Evolutionary conservation across 2,329 filamentous ascomycete genomes (phyloP).

Genomic region (Helicocarpus griseus): DNA sequence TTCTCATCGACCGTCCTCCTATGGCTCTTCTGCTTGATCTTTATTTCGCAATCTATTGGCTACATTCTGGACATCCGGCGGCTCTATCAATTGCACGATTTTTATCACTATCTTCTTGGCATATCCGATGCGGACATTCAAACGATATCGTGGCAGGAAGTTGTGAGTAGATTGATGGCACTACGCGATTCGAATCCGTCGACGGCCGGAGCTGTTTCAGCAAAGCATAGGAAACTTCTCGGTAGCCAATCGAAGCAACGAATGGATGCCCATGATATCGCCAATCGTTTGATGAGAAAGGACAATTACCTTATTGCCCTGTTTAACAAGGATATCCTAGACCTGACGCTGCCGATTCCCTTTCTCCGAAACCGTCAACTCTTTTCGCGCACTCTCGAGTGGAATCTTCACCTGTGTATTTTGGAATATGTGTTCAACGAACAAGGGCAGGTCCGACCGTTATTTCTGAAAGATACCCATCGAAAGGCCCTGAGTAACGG

Average conservation of each 20-base stretch:
- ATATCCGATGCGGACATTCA: slow-evolving; percentile 84
- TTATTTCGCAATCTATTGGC: slow-evolving; percentile 69
- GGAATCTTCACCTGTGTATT: slow-evolving; percentile 83
- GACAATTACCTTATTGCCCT: slow-evolving; percentile 96
- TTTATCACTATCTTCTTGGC: slow-evolving; percentile 71
- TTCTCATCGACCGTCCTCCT: slow-evolving; percentile 66
- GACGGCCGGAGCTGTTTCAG: slow-evolving; percentile 56
- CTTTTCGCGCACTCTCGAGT: slow-evolving; percentile 82
- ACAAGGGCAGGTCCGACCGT: slow-evolving; percentile 72
- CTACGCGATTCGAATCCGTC: slow-evolving; percentile 78
- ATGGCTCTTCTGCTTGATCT: slow-evolving; percentile 79
- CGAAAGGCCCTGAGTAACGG: slow-evolving; percentile 69
- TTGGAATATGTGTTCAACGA: slow-evolving; percentile 92
- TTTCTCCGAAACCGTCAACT: slow-evolving; percentile 70
- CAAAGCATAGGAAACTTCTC: slow-evolving; percentile 51
- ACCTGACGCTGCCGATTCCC: slow-evolving; percentile 76
- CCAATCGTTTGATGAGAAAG: slow-evolving; percentile 89
- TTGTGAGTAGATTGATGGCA: slow-evolving; percentile 76
- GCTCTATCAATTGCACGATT: slow-evolving; percentile 69
- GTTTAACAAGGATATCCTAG: slow-evolving; percentile 91
- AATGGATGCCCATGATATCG: slow-evolving; percentile 93
- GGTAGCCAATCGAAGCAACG: slow-evolving; percentile 86
- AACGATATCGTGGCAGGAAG: slow-evolving; percentile 86
- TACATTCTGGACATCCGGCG: slow-evolving; percentile 64
- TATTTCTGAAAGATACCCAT: slow-evolving; percentile 76